Percentiles rank a stretch among this genome's conserved stretches.
Evolutionary conservation across 2,329 filamentous ascomycete species (phyloP).

Genomic region (Clathrospora elynae): DNA sequence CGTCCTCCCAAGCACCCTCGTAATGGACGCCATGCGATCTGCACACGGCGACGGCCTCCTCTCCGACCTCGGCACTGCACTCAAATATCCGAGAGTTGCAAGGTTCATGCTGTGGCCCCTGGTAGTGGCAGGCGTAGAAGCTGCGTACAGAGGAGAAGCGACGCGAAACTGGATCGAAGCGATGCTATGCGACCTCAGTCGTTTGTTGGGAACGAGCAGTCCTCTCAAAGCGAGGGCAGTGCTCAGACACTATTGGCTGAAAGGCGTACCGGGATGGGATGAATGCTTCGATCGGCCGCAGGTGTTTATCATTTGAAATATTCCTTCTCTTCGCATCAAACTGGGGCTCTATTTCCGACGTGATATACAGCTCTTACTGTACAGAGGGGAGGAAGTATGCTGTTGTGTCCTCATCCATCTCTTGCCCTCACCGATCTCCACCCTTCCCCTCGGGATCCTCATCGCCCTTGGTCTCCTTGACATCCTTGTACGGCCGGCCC

Average conservation of each 20-base stretch:
- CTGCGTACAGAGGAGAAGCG: slow-evolving; percentile 22
- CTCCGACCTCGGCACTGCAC: slow-evolving; percentile 9
- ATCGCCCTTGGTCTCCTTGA: slow-evolving; percentile 37
- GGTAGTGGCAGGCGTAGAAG: slow-evolving; percentile 35
- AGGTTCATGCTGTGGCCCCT: slow-evolving; percentile 36
- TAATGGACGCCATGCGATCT: slow-evolving; percentile 23
- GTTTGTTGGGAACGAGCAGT: slow-evolving; percentile 25
- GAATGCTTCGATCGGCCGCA: slow-evolving; percentile 37
- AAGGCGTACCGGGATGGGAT: slow-evolving; percentile 31
- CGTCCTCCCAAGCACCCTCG: slow-evolving; percentile 23
- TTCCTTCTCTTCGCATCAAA: not conserved
- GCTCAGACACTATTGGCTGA: slow-evolving; percentile 34
- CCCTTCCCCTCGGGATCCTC: slow-evolving; percentile 34
- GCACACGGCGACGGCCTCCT: slow-evolving; percentile 21
- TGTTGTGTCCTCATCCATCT: not conserved
- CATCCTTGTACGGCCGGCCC: slow-evolving; percentile 38
- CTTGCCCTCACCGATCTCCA: slow-evolving; percentile 18
- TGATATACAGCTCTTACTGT: slow-evolving; percentile 17
- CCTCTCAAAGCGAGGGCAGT: slow-evolving; percentile 30
- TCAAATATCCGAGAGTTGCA: slow-evolving; percentile 12
- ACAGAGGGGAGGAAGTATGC: slow-evolving; percentile 15
- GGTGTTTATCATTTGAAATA: slow-evolving; percentile 28
- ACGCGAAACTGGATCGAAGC: slow-evolving; percentile 29
- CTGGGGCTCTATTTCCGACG: not conserved
- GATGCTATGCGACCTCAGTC: slow-evolving; percentile 22